A percentile compares a stretch with the other conserved stretches of the same genome.
Evolutionary conservation across 305 asterid species (phyloP).

Genomic region (Fraxinus angustifolia): DNA sequence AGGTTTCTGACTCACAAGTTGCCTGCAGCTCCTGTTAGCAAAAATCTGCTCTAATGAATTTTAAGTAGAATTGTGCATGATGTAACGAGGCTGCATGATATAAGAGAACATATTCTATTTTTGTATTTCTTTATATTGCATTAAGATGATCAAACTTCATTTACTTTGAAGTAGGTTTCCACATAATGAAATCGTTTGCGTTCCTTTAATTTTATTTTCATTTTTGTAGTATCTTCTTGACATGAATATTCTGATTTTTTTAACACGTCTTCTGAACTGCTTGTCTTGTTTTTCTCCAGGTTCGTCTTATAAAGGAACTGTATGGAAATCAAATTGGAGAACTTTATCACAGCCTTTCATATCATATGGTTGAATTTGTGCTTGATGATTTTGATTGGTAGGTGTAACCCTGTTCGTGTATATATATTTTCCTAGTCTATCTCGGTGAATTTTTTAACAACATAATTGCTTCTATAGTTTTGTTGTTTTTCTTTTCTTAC

Average conservation of each 20-base stretch:
- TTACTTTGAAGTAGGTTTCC: conserved; percentile 8
- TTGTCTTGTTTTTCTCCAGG: conserved; percentile 49
- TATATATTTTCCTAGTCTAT: conserved; percentile 5
- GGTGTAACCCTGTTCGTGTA: conserved; percentile 24
- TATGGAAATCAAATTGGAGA: conserved; percentile 92
- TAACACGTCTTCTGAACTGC: conserved; percentile 7
- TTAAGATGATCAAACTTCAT: background rate
- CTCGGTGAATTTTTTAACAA: background rate
- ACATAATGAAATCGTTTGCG: background rate
- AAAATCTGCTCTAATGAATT: background rate
- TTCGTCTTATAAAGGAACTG: conserved; percentile 87
- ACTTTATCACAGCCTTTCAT: conserved; percentile 89
- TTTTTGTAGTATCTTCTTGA: background rate
- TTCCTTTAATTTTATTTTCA: background rate
- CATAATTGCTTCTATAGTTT: background rate
- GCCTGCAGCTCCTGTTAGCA: background rate
- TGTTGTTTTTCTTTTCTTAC: background rate
- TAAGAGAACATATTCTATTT: background rate
- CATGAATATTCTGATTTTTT: conserved; percentile 4
- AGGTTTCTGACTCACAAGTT: background rate
- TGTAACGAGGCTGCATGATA: background rate
- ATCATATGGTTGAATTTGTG: conserved; percentile 76
- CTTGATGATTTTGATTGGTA: conserved; percentile 80
- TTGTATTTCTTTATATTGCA: background rate
- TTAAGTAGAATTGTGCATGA: background rate